These are phyloP conservation scores for Kwoniella botswanensis DNA, from an alignment of 768 basidiomycete species.

Conservation along the genomic window DNA sequence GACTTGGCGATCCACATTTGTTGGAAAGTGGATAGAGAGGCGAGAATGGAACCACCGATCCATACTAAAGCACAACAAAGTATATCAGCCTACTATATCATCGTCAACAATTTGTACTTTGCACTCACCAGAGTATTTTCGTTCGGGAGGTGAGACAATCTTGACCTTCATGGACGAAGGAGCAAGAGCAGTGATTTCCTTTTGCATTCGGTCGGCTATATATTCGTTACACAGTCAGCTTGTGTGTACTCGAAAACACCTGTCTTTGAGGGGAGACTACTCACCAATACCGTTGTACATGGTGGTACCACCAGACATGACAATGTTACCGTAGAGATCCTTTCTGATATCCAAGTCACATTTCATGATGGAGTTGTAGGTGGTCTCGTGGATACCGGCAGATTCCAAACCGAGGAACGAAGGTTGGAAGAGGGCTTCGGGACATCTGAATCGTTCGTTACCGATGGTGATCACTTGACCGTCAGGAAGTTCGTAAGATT, in stretches of 20 bases:
- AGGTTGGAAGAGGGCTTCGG: constrained; percentile 74
- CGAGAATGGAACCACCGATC: constrained; percentile 69
- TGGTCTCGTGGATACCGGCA: constrained; percentile 90
- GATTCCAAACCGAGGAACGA: constrained; percentile 76
- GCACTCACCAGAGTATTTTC: constrained; percentile 60
- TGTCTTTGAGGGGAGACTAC: constrained; percentile 8
- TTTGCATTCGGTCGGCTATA: constrained; percentile 85
- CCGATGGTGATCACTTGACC: constrained; percentile 96
- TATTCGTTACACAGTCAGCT: constrained; percentile 3
- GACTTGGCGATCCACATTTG: constrained; percentile 78
- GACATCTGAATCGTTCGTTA: constrained; percentile 79
- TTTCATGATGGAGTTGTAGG: constrained; percentile 71
- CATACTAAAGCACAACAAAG: constrained; percentile 75
- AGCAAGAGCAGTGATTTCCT: constrained; percentile 82
- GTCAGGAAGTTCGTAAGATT: constrained; percentile 88
- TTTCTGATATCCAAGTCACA: constrained; percentile 72
- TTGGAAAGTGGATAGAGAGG: constrained; percentile 93
- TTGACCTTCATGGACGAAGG: constrained; percentile 94
- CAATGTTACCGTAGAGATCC: constrained; percentile 74
- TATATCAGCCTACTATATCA: not conserved
- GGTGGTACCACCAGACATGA: constrained; percentile 87
- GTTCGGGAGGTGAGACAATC: constrained; percentile 90
- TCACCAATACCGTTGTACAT: constrained; percentile 88
- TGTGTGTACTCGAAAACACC: too few relatives aligned
- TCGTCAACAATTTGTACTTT: not conserved